Evolutionary conservation across 2,329 filamentous ascomycete species (phyloP), one percentile per base, ranked within the genome.

Genomic region (Monosporascus sp.): DNA sequence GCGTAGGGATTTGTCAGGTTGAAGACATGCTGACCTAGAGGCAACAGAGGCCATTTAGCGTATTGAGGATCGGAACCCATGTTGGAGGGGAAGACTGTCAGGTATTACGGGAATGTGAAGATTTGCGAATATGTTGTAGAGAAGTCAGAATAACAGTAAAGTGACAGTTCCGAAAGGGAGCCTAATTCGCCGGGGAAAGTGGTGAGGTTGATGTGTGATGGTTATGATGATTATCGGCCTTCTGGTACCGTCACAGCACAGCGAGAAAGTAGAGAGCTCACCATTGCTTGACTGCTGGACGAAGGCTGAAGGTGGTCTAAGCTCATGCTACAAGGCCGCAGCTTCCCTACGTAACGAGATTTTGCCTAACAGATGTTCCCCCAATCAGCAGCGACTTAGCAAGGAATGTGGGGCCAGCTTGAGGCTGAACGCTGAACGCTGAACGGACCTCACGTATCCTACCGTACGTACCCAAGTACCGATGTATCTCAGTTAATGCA

Each of bases 61-160:
- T 92, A 92, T 72, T 91, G 89, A 62, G 88, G 88, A 74, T 94
- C 89, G 68, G 89, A 82, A 65, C 84, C 84, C 84, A 87, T 91
- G 77, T 75, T 82, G 68, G 39, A 31, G 43, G 43, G 31, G 24
- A 14, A 7, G 43, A 24, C 25, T 8, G 44, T 20, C 14, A 45
- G 41, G 37, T 61, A 65, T 56, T 47, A 52, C 15, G 45, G 37
- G 43, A 27, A 27, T 46, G 38, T 6, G 37, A 24, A 43, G 39
- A 14, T 24, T 18, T 20, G 18, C 18, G n/a, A 14, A 20, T 35
- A 35, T 14, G 4, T 6, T 15, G n/a, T 20, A 43, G 17, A 14
- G 22, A 14, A 3, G 18, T 14, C 5, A 24, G 11, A 43, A 20
- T 18, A 43, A 14, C 9, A 9, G 18, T 9, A 20, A 20, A 11